Evolutionary conservation across 306 rosid genomes (phyloP).

Genomic region (Acacia melanoxylon): DNA sequence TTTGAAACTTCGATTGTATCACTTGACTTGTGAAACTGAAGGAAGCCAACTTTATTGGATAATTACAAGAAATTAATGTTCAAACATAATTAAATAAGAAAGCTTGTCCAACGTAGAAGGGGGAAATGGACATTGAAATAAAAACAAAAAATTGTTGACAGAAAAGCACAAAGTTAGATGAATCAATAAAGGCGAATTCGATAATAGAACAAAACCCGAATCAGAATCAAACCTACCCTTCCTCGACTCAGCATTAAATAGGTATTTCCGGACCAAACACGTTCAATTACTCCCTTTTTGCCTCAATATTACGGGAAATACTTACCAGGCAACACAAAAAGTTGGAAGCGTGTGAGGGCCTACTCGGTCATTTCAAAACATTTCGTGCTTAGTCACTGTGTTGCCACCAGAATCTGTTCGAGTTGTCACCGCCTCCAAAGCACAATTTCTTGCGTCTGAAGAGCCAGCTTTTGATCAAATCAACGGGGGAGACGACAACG

Average conservation of each 20-base stretch:
- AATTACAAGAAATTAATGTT: background rate
- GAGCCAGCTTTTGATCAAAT: too few relatives aligned
- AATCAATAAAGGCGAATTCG: conserved; percentile 28
- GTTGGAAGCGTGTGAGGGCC: background rate
- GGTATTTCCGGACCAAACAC: conserved; percentile 30
- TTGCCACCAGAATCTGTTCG: too few relatives aligned
- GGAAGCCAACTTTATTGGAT: background rate
- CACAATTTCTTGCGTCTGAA: too few relatives aligned
- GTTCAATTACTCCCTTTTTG: conserved; percentile 22
- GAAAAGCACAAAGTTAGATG: background rate
- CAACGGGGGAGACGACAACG: too few relatives aligned
- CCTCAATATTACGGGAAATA: conserved; percentile 30
- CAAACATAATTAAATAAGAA: background rate
- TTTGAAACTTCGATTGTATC: background rate
- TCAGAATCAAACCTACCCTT: conserved; percentile 3
- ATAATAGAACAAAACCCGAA: conserved; percentile 21
- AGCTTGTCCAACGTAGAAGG: background rate
- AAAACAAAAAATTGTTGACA: conserved; percentile 10
- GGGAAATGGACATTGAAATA: background rate
- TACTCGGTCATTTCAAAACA: background rate
- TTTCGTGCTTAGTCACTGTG: background rate
- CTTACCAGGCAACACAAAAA: background rate
- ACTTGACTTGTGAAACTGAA: background rate
- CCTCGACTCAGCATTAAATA: conserved; percentile 37
- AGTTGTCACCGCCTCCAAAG: too few relatives aligned